Percentiles rank a stretch among this genome's conserved stretches.
These are phyloP conservation scores for Sphaerulina vaccinii DNA, from an alignment of 2,329 filamentous ascomycete species.

Conservation along the genomic window DNA sequence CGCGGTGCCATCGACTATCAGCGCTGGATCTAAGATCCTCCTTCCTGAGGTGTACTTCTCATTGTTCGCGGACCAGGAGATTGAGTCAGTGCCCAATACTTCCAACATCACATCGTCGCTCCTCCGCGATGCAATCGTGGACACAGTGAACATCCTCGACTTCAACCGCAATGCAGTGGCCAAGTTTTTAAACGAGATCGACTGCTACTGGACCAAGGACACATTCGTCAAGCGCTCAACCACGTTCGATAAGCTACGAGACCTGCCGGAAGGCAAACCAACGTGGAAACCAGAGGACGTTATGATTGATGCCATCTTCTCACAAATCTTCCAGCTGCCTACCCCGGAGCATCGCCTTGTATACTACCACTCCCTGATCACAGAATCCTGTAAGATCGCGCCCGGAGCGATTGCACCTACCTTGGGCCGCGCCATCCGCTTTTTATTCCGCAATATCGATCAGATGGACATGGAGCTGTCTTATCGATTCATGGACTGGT, in stretches of 20 bases:
- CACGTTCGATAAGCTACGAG: constrained; percentile 82
- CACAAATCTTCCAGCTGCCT: constrained; percentile 86
- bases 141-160: constrained; percentile 91
- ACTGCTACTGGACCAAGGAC: constrained; percentile 86
- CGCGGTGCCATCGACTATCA: constrained; percentile 70
- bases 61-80: constrained; percentile 81
- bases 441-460: constrained; percentile 78
- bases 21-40: constrained; percentile 70
- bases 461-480: constrained; percentile 82
- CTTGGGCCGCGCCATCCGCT: constrained; percentile 87
- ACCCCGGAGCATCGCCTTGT: constrained; percentile 88
- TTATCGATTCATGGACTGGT: constrained; percentile 94
- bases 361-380: constrained; percentile 93
- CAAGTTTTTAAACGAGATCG: constrained; percentile 86
- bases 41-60: constrained; percentile 95
- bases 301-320: constrained; percentile 95
- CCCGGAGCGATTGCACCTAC: constrained; percentile 95
- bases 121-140: constrained; percentile 79
- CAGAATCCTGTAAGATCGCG: constrained; percentile 92
- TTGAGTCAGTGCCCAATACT: constrained; percentile 76
- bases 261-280: constrained; percentile 62
- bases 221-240: constrained; percentile 94
- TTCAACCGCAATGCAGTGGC: constrained; percentile 88
- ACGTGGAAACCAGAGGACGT: constrained; percentile 99
- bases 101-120: constrained; percentile 76